These are phyloP conservation scores for Colletotrichum karsti DNA, from an alignment of 2,329 filamentous ascomycete species.

Conservation along the genomic window DNA sequence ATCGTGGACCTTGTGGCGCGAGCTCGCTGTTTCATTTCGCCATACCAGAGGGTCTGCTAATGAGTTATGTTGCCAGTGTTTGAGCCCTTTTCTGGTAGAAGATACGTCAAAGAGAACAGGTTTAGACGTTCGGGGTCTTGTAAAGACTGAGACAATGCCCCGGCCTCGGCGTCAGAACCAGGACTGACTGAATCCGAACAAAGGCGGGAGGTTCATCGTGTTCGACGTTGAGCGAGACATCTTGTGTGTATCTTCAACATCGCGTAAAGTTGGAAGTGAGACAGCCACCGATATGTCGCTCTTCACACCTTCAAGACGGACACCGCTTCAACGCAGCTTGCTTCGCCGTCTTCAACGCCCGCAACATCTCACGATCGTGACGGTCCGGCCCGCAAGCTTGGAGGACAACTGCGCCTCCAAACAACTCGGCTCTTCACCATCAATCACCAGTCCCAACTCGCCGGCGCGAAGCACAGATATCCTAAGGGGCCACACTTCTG, in stretches of 20 bases:
- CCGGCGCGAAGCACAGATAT: neutral
- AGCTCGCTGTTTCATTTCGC: constrained; percentile 2
- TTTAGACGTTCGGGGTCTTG: neutral
- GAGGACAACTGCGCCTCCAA: too few relatives aligned
- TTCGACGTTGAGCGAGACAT: too few relatives aligned
- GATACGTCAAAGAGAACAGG: neutral
- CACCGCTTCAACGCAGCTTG: too few relatives aligned
- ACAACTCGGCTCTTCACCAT: too few relatives aligned
- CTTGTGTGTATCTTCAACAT: too few relatives aligned
- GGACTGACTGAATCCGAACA: neutral
- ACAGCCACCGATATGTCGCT: too few relatives aligned
- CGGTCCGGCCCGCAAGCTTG: neutral
- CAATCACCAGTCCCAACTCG: too few relatives aligned
- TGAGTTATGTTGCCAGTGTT: neutral
- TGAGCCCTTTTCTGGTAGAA: neutral
- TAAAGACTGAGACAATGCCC: too few relatives aligned
- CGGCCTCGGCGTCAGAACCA: neutral
- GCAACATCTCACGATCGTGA: neutral
- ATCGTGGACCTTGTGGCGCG: constrained; percentile 7
- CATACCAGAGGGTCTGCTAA: neutral
- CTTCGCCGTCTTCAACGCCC: neutral
- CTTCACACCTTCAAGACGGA: too few relatives aligned
- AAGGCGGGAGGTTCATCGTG: too few relatives aligned
- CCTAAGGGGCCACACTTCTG: neutral
- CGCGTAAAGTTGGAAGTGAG: too few relatives aligned